Evolutionary conservation across 1,284 basidiomycete genomes (phyloP).

Genomic region (Ganoderma lucidum): DNA sequence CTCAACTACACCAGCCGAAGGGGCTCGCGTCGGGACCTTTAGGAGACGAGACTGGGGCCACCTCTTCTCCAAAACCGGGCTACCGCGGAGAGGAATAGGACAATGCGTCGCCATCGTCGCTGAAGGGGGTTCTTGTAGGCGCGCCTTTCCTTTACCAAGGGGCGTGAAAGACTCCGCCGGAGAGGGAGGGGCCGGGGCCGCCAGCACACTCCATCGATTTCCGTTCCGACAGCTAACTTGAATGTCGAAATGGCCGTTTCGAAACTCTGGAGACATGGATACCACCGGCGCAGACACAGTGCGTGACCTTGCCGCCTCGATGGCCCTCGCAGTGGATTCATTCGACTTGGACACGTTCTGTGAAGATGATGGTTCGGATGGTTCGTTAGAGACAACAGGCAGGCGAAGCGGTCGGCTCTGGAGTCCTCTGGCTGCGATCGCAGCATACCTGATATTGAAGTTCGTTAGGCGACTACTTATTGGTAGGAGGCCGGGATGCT

Average conservation of each 20-base stretch:
- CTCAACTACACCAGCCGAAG: not conserved
- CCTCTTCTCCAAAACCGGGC: not conserved
- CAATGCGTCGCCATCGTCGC: too few relatives aligned
- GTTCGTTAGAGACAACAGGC: not conserved
- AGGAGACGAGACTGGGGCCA: not conserved
- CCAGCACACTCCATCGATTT: slow-evolving; percentile 3
- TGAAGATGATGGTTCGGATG: not conserved
- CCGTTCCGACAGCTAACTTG: slow-evolving; percentile 1
- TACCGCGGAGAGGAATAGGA: too few relatives aligned
- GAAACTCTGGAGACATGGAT: not conserved
- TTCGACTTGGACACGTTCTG: not conserved
- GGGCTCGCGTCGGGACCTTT: not conserved
- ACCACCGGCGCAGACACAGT: not conserved
- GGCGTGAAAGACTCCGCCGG: not conserved
- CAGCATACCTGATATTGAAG: not conserved
- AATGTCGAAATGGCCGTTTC: not conserved
- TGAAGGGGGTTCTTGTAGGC: not conserved
- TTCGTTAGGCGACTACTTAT: not conserved
- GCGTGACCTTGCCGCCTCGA: not conserved
- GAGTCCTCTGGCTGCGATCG: not conserved
- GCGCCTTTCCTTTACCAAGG: not conserved
- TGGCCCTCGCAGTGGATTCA: not conserved
- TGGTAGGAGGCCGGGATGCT: not conserved
- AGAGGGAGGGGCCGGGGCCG: not conserved
- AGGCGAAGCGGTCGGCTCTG: not conserved